Conservation (phyloP, 2,329 filamentous ascomycete species). For the Neonectria magnoliae region DNA sequence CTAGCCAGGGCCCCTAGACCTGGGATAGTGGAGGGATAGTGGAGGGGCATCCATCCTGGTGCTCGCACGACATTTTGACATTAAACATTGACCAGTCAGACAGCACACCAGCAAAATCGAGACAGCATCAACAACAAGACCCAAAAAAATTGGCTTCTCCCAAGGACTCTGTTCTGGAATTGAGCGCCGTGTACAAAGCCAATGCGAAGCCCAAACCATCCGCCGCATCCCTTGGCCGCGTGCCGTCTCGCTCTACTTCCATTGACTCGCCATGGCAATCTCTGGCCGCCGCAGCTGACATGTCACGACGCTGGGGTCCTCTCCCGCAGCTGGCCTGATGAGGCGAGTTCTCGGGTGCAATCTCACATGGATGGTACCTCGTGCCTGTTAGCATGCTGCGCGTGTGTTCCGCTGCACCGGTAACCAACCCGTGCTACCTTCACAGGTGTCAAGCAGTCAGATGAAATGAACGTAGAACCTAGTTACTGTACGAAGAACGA, state of each 20-base stretch:
- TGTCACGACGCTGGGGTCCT: conserved; percentile 1
- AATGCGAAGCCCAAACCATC: background rate
- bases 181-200: conserved; percentile 15
- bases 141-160: too few species aligned
- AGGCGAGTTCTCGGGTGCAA: conserved; percentile 6
- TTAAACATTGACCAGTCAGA: conserved; percentile 17
- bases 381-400: background rate
- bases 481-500: background rate
- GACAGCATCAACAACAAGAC: conserved; percentile 17
- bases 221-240: background rate
- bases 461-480: background rate
- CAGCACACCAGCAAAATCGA: conserved; percentile 4
- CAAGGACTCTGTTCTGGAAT: conserved; percentile 8
- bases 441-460: background rate
- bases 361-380: conserved; percentile 16
- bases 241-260: conserved; percentile 11
- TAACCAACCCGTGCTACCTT: conserved; percentile 4
- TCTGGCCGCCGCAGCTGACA: conserved; percentile 11
- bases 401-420: conserved; percentile 4
- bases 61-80: conserved; percentile 17
- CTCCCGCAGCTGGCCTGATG: conserved; percentile 12
- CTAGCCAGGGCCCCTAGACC: background rate
- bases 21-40: background rate
- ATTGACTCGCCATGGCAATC: conserved; percentile 25
- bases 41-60: background rate